A percentile compares a stretch with the other conserved stretches of the same genome.
Conservation (phyloP, 164 flowering plant genomes). For the Aristolochia fimbriata region DNA sequence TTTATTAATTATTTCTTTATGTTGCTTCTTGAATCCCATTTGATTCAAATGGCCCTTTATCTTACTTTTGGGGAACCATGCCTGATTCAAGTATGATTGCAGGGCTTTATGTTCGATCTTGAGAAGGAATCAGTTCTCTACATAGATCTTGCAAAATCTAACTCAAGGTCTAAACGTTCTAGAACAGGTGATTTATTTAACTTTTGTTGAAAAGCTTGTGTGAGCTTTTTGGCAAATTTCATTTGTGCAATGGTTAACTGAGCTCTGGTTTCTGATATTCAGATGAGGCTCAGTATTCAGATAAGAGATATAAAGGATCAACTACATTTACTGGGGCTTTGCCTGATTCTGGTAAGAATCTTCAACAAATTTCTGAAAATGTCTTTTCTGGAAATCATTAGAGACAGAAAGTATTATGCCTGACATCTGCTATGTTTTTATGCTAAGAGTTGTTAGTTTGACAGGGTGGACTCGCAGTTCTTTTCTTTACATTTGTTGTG, state of each 20-base stretch:
- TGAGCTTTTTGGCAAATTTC: not conserved
- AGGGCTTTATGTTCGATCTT: slow-evolving; percentile 92
- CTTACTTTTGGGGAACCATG: too few relatives aligned
- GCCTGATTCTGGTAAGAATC: slow-evolving; percentile 58
- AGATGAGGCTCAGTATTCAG: slow-evolving; percentile 51
- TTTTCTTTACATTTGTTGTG: too few relatives aligned
- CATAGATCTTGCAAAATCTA: slow-evolving; percentile 85
- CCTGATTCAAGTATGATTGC: slow-evolving; percentile 3
- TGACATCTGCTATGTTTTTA: not conserved
- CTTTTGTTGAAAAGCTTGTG: slow-evolving; percentile 1
- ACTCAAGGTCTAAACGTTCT: slow-evolving; percentile 76
- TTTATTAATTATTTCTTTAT: too few relatives aligned
- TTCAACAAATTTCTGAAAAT: not conserved
- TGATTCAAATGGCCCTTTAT: too few relatives aligned
- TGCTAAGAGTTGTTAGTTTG: slow-evolving; percentile 1
- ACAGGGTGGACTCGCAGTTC: too few relatives aligned
- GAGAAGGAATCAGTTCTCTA: slow-evolving; percentile 69
- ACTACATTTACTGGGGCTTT: slow-evolving; percentile 24
- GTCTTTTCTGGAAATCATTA: not conserved
- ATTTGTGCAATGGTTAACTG: not conserved
- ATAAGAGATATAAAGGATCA: slow-evolving; percentile 59
- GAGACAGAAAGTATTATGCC: not conserved
- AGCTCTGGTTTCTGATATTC: slow-evolving; percentile 9
- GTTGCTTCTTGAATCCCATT: too few relatives aligned
- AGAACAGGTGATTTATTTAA: slow-evolving; percentile 66